Percentiles rank a stretch among this genome's conserved stretches.
phyloP scores from a whole-genome alignment of 345 rosid species.

The Gossypium arboreum region DNA sequence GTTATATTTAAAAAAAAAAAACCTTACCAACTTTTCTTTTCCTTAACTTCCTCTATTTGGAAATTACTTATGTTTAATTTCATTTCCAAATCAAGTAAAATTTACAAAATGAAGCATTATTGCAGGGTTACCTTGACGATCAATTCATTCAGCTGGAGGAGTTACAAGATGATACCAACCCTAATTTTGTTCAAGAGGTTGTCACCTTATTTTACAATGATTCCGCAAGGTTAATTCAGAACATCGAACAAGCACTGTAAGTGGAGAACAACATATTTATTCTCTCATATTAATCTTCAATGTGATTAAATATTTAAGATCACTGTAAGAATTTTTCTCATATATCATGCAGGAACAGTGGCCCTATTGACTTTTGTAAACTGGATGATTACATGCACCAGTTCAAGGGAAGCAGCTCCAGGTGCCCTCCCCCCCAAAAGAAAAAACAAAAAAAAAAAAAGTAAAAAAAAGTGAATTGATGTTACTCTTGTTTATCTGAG shows the following conservation, averaged over 20 bases:
- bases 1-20: too few relatives aligned
- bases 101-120: not conserved
- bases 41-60: too few relatives aligned
- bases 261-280: constrained; percentile 12
- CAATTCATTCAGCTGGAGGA: constrained; percentile 67
- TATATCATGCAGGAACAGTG: constrained; percentile 23
- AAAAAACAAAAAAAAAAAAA: not conserved
- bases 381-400: constrained; percentile 44
- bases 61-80: too few relatives aligned
- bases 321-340: too few relatives aligned
- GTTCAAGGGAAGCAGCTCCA: constrained; percentile 45
- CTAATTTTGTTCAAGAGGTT: constrained; percentile 65
- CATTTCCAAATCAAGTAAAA: not conserved
- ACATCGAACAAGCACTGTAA: constrained; percentile 62
- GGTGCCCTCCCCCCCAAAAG: not conserved
- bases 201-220: constrained; percentile 49
- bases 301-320: not conserved
- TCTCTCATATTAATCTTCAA: not conserved
- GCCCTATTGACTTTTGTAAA: constrained; percentile 29
- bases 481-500: not conserved
- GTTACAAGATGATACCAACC: constrained; percentile 67
- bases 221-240: constrained; percentile 52
- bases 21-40: too few relatives aligned
- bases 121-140: constrained; percentile 70
- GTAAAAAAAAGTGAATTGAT: not conserved